Percentiles rank a stretch among this genome's conserved stretches.
These are phyloP conservation scores for Escovopsis sp. DNA, from an alignment of 2,329 filamentous ascomycete species.

Conservation along the genomic window DNA sequence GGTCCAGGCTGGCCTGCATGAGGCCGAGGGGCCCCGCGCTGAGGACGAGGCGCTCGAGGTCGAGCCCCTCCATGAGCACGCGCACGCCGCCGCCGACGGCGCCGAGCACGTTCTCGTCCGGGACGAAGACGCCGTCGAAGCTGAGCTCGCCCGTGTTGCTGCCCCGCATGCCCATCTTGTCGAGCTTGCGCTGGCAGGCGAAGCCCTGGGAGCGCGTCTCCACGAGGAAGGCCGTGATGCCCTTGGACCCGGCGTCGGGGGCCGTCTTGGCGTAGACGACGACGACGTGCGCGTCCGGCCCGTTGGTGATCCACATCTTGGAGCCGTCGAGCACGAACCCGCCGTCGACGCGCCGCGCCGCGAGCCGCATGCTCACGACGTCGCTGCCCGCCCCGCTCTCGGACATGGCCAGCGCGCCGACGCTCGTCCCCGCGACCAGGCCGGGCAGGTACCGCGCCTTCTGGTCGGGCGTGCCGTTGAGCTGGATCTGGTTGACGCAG, in stretches of 20 bases:
- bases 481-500: constrained; percentile 88
- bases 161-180: constrained; percentile 97
- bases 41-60: constrained; percentile 84
- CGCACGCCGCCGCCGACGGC: constrained; percentile 66
- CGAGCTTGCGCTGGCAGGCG: constrained; percentile 75
- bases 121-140: constrained; percentile 84
- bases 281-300: constrained; percentile 81
- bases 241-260: constrained; percentile 65
- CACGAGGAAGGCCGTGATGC: constrained; percentile 90
- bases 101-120: constrained; percentile 66
- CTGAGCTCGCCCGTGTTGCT: constrained; percentile 91
- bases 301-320: constrained; percentile 99
- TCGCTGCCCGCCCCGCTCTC: constrained; percentile 84
- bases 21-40: constrained; percentile 81
- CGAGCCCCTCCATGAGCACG: constrained; percentile 91
- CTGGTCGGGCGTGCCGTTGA: constrained; percentile 70
- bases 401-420: constrained; percentile 89
- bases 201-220: constrained; percentile 60
- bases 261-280: constrained; percentile 96
- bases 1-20: constrained; percentile 84
- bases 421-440: constrained; percentile 61
- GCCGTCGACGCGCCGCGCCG: constrained; percentile 64
- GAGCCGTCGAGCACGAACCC: constrained; percentile 76
- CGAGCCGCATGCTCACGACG: constrained; percentile 89
- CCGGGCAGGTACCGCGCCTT: constrained; percentile 68